These are phyloP conservation scores for Solanum appendiculatum DNA, from an alignment of 257 asterid genomes.

Conservation along the genomic window DNA sequence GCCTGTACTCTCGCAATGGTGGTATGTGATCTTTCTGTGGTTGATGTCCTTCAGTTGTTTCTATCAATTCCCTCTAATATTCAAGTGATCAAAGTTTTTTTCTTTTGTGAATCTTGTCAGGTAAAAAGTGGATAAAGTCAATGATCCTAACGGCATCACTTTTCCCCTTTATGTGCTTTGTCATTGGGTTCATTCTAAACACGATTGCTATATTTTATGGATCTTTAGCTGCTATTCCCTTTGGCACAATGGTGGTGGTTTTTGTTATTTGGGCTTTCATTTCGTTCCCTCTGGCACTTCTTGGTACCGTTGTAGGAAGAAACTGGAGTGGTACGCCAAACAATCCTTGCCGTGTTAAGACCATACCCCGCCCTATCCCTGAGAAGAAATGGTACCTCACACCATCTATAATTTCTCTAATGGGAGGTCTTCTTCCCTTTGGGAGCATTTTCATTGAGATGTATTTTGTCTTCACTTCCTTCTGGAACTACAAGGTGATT, in stretches of 20 bases:
- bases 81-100: not conserved
- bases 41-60: not conserved
- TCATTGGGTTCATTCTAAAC: conserved; percentile 58
- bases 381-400: conserved; percentile 82
- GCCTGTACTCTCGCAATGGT: conserved; percentile 69
- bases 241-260: conserved; percentile 75
- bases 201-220: conserved; percentile 77
- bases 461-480: conserved; percentile 88
- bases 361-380: conserved; percentile 86
- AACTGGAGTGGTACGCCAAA: conserved; percentile 77
- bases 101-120: conserved; percentile 19
- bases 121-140: conserved; percentile 75
- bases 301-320: conserved; percentile 81
- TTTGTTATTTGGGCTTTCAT: conserved; percentile 73
- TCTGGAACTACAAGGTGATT: conserved; percentile 86
- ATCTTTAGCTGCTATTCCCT: conserved; percentile 81
- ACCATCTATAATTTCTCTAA: conserved; percentile 60
- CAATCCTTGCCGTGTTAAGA: conserved; percentile 84
- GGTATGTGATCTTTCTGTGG: conserved; percentile 33
- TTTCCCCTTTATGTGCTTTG: conserved; percentile 74
- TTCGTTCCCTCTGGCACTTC: conserved; percentile 80
- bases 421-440: conserved; percentile 87
- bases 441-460: conserved; percentile 86
- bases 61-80: not conserved
- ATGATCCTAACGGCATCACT: conserved; percentile 85